phyloP scores from a whole-genome alignment of 2,329 filamentous ascomycete genomes.

The Calonectria pseudoreteaudii region DNA sequence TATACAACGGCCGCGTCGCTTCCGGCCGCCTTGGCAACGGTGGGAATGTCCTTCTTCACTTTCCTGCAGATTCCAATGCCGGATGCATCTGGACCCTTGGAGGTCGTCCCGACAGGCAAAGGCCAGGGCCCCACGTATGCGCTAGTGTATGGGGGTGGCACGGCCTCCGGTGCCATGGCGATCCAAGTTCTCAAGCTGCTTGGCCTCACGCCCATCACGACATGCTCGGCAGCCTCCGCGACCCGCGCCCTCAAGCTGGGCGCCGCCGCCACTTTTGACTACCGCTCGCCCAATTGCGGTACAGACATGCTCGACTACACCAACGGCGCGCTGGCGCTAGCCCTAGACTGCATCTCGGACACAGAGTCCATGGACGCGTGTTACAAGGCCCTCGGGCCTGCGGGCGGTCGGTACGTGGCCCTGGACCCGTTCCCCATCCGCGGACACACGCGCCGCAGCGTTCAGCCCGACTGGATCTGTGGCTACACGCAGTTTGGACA shows the following conservation, averaged over 20 bases:
- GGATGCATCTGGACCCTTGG: neutral
- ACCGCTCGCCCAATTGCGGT: neutral
- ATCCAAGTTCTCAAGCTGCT: neutral
- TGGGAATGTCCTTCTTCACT: neutral
- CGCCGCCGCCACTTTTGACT: neutral
- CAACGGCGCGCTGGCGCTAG: neutral
- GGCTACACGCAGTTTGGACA: neutral
- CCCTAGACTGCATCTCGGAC: neutral
- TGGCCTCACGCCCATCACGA: neutral
- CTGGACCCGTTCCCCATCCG: neutral
- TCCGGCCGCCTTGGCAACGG: neutral
- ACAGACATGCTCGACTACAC: neutral
- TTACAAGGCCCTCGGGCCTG: neutral
- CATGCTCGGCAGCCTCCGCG: neutral
- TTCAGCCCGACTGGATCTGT: neutral
- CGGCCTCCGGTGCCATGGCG: neutral
- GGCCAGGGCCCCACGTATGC: neutral
- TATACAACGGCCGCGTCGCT: neutral
- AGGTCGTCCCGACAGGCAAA: neutral
- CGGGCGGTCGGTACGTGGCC: neutral
- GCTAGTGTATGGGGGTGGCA: neutral
- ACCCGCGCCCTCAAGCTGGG: neutral
- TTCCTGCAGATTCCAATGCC: neutral
- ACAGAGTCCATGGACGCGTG: neutral
- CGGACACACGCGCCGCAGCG: neutral